Percentiles rank a stretch among this genome's conserved stretches.
phyloP scores from a whole-genome alignment of 2,329 filamentous ascomycete genomes.

The Aspergillus melleus region DNA sequence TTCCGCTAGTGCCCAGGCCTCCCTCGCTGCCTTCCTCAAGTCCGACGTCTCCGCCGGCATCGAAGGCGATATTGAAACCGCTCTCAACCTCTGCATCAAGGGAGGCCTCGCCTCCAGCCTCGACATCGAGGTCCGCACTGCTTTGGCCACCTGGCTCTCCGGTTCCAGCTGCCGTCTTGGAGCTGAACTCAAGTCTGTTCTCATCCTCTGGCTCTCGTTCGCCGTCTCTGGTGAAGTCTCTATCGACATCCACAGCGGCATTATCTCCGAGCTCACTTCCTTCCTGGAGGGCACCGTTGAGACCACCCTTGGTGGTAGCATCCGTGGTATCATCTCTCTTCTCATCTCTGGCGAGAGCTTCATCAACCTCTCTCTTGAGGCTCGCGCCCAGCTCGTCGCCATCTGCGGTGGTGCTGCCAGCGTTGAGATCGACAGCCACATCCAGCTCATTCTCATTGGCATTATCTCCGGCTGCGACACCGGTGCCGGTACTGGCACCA shows the following conservation, averaged over 20 bases:
- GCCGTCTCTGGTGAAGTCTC: constrained; percentile 28
- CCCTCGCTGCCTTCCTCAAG: constrained; percentile 36
- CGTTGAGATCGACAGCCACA: constrained; percentile 53
- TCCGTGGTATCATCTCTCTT: constrained; percentile 33
- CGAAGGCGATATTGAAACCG: constrained; percentile 28
- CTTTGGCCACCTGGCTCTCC: constrained; percentile 35
- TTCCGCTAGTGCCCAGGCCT: constrained; percentile 28
- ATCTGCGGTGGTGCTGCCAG: constrained; percentile 37
- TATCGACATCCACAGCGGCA: constrained; percentile 26
- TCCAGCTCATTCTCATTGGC: constrained; percentile 52
- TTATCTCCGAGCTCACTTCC: constrained; percentile 29
- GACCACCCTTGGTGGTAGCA: constrained; percentile 28
- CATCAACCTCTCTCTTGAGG: constrained; percentile 30
- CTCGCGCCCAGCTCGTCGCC: constrained; percentile 38
- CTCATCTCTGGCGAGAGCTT: constrained; percentile 35
- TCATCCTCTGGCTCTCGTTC: constrained; percentile 39
- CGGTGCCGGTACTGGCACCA: constrained; percentile 21
- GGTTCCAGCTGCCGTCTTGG: constrained; percentile 33
- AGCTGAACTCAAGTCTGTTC: constrained; percentile 37
- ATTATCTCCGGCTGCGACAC: constrained; percentile 35
- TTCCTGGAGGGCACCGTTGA: constrained; percentile 34
- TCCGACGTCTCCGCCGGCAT: constrained; percentile 27
- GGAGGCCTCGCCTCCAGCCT: constrained; percentile 31
- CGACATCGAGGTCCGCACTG: constrained; percentile 29
- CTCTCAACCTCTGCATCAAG: constrained; percentile 29